Base-by-base conservation (phyloP, 1,284 basidiomycete genomes). In the Fistulinella staudtii region DNA sequence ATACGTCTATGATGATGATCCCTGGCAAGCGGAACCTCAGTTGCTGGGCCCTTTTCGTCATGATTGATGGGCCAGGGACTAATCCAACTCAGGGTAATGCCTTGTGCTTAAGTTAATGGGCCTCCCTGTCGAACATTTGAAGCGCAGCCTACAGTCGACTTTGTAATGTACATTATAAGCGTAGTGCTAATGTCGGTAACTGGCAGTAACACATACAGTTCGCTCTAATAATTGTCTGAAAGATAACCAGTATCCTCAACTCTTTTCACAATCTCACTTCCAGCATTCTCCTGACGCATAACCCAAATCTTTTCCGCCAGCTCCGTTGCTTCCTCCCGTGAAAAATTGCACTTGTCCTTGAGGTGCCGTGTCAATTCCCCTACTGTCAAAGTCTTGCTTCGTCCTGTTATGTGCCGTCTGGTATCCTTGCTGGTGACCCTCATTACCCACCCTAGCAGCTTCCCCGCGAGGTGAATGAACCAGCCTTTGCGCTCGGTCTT, bases 401-500 rank as follows among this genome's bases (percentile, higher is more conserved):
- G 22, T 14, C 34, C 25, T 14, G 17, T 1, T 4, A 40, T 17
- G 14, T 27, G 22, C 24, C 33, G 23, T 23, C 13, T 50, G 20
- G 24, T 34, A 25, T 41, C 39, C 25, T 20, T 57, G n/a, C n/a
- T n/a, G n/a, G n/a, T n/a, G 38, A 48, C 8, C 30, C 38, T 46
- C 5, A 18, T 36, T 5, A 55, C 47, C 56, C 44, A 62, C 18
- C 14, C 41, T 53, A 62, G 30, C 43, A 58, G 3, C 41, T 31
- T 47, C 4, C 60, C 42, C 0, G 60, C 60, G 17, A 62, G 24
- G 23, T 58, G 40, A 33, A 54, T 13, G 10, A 62, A 62, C 56
- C 56, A 58, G 7, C 41, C 15, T 3, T 10, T 41, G 14, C 29
- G 51, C 20, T 52, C 54, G 1, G 50, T 45, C n/a, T 47, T 36